Evolutionary conservation across 1,139 yeast genomes (phyloP), one percentile per base, ranked within the genome.

Genomic region (Kodamaea arcana): DNA sequence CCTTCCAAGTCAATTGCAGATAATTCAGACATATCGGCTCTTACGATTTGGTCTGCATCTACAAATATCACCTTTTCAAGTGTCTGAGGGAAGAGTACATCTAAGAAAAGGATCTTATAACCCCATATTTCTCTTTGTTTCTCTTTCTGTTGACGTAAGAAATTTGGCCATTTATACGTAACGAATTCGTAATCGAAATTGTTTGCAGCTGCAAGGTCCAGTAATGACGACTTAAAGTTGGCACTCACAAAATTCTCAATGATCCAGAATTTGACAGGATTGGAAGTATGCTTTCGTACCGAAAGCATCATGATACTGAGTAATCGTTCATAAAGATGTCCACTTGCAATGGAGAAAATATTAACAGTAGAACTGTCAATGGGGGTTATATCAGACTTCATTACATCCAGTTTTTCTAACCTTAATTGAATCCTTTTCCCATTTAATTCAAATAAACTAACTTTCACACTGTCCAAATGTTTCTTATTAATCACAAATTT

Each of bases 141-240:
- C 46, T 81, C 88, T 22, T 80, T 56, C 57, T 92, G 97, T 2
- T 69, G 70, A 30, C 94, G 71, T 20, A 92, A 65, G 94, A 97
- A 92, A 16, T 67, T 60, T 9, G 98, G 98, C 98, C 98, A 92
- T 45, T 83, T 82, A 57, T 85, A 92, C 2, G 83, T 76, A 14
- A 92, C 69, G 30, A 85, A 60, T 49, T 87, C 90, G 48, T 81
- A 85, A 31, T 80, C 72, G 44, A 85, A 78, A 1, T 72, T 71
- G 42, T 70, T 72, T 34, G 72, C 52, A n/a, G 62, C 55, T 0
- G 94, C 80, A 31, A 88, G 52, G n/a, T 51, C 45, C 0, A 87
- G 84, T n/a, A 87, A 52, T 34, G 76, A 69, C 28, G 61, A 52
- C 49, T 75, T 79, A 52, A 88, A 81, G 4, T 76, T 65, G 2